Percentiles rank a stretch among this genome's conserved stretches.
phyloP scores from a whole-genome alignment of 495 filamentous ascomycete species.

The Trichoderma orchidacearum region DNA sequence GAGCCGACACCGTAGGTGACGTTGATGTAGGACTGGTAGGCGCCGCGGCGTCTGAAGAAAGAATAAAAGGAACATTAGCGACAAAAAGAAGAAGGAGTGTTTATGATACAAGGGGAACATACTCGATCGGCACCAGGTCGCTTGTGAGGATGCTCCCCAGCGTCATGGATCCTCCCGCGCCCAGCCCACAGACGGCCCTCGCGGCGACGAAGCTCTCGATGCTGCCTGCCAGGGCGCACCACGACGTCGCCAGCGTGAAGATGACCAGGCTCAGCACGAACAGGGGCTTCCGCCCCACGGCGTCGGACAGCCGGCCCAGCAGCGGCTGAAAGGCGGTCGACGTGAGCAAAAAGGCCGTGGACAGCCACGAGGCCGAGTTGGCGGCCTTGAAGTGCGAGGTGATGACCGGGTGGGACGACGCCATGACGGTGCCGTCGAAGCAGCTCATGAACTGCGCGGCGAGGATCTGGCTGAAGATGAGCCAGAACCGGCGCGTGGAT shows the following conservation, averaged over 20 bases:
- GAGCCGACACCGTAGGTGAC: conserved; percentile 46
- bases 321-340: conserved; percentile 62
- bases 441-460: conserved; percentile 25
- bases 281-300: conserved; percentile 54
- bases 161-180: conserved; percentile 59
- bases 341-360: conserved; percentile 66
- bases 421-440: conserved; percentile 73
- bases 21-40: conserved; percentile 68
- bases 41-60: conserved; percentile 37
- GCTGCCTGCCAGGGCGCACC: conserved; percentile 58
- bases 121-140: conserved; percentile 64
- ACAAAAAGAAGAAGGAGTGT: neutral
- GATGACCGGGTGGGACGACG: conserved; percentile 68
- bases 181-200: conserved; percentile 58
- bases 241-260: conserved; percentile 53
- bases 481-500: conserved; percentile 19
- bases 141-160: conserved; percentile 61
- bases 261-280: conserved; percentile 50
- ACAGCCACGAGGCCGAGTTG: conserved; percentile 69
- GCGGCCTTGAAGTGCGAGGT: conserved; percentile 65
- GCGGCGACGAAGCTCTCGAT: conserved; percentile 63
- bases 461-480: conserved; percentile 23
- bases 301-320: conserved; percentile 59
- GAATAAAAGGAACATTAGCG: neutral
- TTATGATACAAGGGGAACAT: conserved; percentile 11